Evolutionary conservation across 345 rosid species (phyloP), one percentile per base, ranked within the genome.

Genomic region (Linum tenue): DNA sequence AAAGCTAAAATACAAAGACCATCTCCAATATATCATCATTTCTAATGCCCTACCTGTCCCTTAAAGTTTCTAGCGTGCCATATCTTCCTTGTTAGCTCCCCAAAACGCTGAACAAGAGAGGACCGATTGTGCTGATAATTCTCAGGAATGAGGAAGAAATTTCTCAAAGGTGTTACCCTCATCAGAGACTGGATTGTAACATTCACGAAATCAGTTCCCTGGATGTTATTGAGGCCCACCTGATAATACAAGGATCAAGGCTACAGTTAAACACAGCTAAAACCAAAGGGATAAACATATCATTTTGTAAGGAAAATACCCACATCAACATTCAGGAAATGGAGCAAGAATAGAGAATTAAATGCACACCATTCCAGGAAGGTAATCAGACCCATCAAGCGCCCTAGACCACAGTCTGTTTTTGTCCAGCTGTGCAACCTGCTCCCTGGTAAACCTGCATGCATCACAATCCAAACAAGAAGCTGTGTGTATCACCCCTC

Each of bases 61-160:
- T 90, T 90, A 66, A 94, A 94, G 82, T 94, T 92, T 64, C 88
- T 81, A 50, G 98, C 84, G 76, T 90, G 96, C 98, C 97, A 92
- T 67, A 92, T 90, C 86, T 92, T 86, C 61, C 96, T 79, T 3
- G 92, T 82, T 62, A 91, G 97, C 72, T 90, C 98, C 65, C 98
- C 97, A 67, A 90, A 92, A 51, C 96, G 92, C 38, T 89, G 92
- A 67, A 89, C 95, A 79, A 89, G 96, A 61, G 89, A 84, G 73
- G 96, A 92, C 73, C 65, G 81, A 69, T 81, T 80, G 60, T 88
- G 88, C 77, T 78, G 83, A 79, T 94, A 94, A 73, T 94, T 94
- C 66, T 90, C 31, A 22, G 31, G 31, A 22, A 22, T 22, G 31
- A 22, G 31, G 31, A 22, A 22, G 31, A 22, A 22, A 22, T 22